Evolutionary conservation across 2,329 filamentous ascomycete species (phyloP), one percentile per base, ranked within the genome.

Genomic region (Aspergillus sp.): DNA sequence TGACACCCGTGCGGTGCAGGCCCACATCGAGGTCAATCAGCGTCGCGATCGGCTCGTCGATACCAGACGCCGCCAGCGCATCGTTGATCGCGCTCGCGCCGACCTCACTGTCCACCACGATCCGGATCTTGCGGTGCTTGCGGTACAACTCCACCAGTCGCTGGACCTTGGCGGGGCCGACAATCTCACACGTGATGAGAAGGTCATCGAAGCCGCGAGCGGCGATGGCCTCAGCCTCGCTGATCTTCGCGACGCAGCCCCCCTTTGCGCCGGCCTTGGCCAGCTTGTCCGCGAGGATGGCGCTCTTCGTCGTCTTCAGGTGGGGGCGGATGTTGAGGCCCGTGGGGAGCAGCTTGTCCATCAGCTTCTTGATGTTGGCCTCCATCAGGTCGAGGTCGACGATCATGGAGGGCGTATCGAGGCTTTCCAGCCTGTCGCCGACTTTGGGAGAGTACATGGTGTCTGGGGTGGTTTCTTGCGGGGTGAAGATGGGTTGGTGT

Each of bases 381-480:
- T 82, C 78, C 76, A 81, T 79, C 3, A 78, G 64, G 51, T 78
- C 73, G 9, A 82, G 72, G 47, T 82, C 75, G 43, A 81, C 79
- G 42, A 82, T 73, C 78, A 82, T 82, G 48, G 78, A 81, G 1
- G 80, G 80, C 0, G 80, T 82, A 60, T 82, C 80, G 41, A 82
- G 77, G 52, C 62, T 63, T 3, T 68, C 65, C 59, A 80, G 54
- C 11, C 54, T 53, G 55, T 78, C 74, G 50, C 78, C 78, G 43
- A 77, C 57, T 55, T 72, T 65, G 10, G 76, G 76, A 31, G 61
- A 45, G 60, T 78, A 78, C 69, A 68, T 70, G 14, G 50, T 23
- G 10, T 29, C 25, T 29, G 9, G 25, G 25, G 25, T 6, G 25
- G 6, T 29, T 29, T 29, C 3, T 11, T 2, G 25, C 25, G 7